A percentile compares a stretch with the other conserved stretches of the same genome.
phyloP scores from a whole-genome alignment of 257 asterid species.

The Handroanthus guayacan region DNA sequence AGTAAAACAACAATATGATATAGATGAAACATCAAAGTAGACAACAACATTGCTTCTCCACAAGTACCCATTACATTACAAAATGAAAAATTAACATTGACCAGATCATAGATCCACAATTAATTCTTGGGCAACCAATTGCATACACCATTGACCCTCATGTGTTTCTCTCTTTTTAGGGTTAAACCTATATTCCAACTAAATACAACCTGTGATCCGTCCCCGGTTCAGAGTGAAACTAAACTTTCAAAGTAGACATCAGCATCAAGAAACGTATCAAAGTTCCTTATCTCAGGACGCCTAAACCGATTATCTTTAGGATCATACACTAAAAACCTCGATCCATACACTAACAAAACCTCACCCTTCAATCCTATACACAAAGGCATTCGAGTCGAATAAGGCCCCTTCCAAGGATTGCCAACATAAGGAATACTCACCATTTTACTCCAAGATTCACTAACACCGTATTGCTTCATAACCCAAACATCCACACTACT shows the following conservation, averaged over 20 bases:
- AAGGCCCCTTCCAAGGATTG: slow-evolving; percentile 35
- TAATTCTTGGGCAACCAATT: too few relatives aligned
- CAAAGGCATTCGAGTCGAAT: slow-evolving; percentile 40
- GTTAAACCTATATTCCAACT: too few relatives aligned
- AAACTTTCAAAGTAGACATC: slow-evolving; percentile 49
- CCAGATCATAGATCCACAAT: background rate
- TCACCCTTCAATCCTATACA: slow-evolving; percentile 35
- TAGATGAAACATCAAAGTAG: background rate
- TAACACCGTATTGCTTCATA: slow-evolving; percentile 48
- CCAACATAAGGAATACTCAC: slow-evolving; percentile 41
- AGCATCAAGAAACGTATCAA: slow-evolving; percentile 37
- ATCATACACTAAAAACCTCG: slow-evolving; percentile 38
- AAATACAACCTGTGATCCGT: background rate
- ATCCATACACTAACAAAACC: slow-evolving; percentile 37
- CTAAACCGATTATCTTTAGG: slow-evolving; percentile 24
- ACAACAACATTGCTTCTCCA: background rate
- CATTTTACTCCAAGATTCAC: slow-evolving; percentile 48
- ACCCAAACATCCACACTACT: slow-evolving; percentile 50
- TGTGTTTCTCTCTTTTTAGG: background rate
- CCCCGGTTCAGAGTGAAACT: slow-evolving; percentile 32
- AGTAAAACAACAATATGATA: background rate
- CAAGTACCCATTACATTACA: background rate
- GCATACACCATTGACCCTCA: background rate
- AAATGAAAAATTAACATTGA: background rate
- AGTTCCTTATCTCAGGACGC: slow-evolving; percentile 18